phyloP scores from a whole-genome alignment of 441 rosid species.

The Adansonia madagascariensis region DNA sequence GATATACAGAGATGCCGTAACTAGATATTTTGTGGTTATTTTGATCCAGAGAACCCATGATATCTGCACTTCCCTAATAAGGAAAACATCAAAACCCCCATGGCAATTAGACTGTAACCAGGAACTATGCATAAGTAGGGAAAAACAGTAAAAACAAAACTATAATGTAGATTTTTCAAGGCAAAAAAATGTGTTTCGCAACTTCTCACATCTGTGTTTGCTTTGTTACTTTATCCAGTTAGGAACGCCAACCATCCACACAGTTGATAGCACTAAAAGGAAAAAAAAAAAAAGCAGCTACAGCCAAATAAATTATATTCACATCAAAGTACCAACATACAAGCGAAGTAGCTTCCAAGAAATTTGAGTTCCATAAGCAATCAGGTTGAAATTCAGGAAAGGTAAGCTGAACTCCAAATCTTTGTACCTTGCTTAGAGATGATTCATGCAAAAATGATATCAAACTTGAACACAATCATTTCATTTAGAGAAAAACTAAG shows the following conservation, averaged over 20 bases:
- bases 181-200: not conserved
- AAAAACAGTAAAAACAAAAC: not conserved
- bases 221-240: not conserved
- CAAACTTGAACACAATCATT: not conserved
- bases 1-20: not conserved
- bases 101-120: not conserved
- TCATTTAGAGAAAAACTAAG: constrained; percentile 3
- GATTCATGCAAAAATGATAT: not conserved
- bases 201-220: not conserved
- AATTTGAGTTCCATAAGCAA: not conserved
- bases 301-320: not conserved
- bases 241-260: not conserved
- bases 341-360: not conserved
- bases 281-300: constrained; percentile 13
- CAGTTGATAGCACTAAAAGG: constrained; percentile 3
- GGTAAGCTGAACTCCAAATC: not conserved
- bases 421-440: not conserved
- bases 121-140: not conserved
- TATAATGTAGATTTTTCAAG: constrained; percentile 7
- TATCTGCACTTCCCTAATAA: not conserved
- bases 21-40: not conserved
- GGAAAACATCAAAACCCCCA: constrained; percentile 7
- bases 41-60: constrained; percentile 1
- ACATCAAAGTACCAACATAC: constrained; percentile 6
- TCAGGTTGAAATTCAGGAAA: not conserved